Evolutionary conservation across 805 yeast species (phyloP), one percentile per base, ranked within the genome.

Genomic region (Kluyveromyces siamensis): DNA sequence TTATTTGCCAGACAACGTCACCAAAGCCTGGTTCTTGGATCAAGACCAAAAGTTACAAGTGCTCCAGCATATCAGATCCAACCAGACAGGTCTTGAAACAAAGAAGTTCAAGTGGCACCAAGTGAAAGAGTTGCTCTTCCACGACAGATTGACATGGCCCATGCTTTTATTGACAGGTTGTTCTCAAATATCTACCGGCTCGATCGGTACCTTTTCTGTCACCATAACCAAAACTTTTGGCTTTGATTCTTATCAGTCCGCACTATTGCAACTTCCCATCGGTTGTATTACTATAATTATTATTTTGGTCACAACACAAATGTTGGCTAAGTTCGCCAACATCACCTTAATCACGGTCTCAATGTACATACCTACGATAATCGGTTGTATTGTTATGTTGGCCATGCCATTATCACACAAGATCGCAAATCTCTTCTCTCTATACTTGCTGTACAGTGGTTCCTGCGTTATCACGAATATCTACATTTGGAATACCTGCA

Each of bases 401-500:
- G 52, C 72, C 1, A 48, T 64, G 35, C 62, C 66, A 8, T 53
- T 64, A 9, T 55, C 66, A 16, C 60, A 65, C 52, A 69, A 62
- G 44, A 66, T 74, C 14, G 81, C 79, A 35, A 73, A 76, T 51
- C 52, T 79, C 46, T 62, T 77, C 47, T 72, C 77, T 5, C 69
- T 78, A 40, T 77, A 78, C 54, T 57, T 76, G 58, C 68, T 73
- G 44, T 70, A 79, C 73, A 71, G 82, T 55, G 74, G 84, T 40
- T 74, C 81, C 30, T 71, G 80, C 65, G 70, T 77, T 47, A 79
- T 77, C 48, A 77, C 84, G 1, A 69, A 80, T 47, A 68, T 80
- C 30, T 80, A 79, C 56, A 74, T 80, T 6, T 80, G 84, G 85
- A 77, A 77, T 51, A 72, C 76, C 48, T 74, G 81, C 42, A 80